phyloP scores from a whole-genome alignment of 2,329 filamentous ascomycete species.

The Fusarium agapanthi region DNA sequence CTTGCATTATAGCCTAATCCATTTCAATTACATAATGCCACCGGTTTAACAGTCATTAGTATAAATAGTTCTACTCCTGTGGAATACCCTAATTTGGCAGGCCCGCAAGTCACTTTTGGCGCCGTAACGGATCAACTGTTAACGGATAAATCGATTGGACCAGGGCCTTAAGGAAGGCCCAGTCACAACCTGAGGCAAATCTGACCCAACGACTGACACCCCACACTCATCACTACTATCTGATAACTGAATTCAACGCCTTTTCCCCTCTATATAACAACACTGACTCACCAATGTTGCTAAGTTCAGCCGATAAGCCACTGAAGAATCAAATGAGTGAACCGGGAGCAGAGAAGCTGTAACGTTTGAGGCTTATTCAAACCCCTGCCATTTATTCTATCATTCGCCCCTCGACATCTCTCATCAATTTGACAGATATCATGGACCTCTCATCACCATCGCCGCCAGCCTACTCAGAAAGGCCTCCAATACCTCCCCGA shows the following conservation, averaged over 20 bases:
- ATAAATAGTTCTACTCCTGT: too few species aligned
- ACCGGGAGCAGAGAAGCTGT: neutral
- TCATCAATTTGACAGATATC: neutral
- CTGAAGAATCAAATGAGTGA: neutral
- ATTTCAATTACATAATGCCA: too few species aligned
- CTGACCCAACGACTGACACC: conserved; percentile 6
- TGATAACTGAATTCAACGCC: neutral
- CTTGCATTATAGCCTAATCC: too few species aligned
- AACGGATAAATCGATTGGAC: too few species aligned
- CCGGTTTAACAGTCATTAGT: too few species aligned
- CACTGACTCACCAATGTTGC: neutral
- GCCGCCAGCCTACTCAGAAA: conserved; percentile 29
- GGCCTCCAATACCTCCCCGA: conserved; percentile 23
- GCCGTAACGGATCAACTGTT: too few species aligned
- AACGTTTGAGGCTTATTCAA: neutral
- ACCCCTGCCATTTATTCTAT: neutral
- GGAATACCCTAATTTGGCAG: too few species aligned
- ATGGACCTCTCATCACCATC: conserved; percentile 23
- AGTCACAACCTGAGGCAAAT: neutral
- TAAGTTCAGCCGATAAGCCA: neutral
- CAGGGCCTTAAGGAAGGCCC: neutral
- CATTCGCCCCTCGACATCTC: neutral
- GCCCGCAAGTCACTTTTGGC: too few species aligned
- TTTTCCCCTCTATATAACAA: conserved; percentile 5
- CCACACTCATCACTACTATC: conserved; percentile 11